Evolutionary conservation across 371 early-diverging fungal species (phyloP), one percentile per base, ranked within the genome.

Genomic region (Haplosporangium sp.): DNA sequence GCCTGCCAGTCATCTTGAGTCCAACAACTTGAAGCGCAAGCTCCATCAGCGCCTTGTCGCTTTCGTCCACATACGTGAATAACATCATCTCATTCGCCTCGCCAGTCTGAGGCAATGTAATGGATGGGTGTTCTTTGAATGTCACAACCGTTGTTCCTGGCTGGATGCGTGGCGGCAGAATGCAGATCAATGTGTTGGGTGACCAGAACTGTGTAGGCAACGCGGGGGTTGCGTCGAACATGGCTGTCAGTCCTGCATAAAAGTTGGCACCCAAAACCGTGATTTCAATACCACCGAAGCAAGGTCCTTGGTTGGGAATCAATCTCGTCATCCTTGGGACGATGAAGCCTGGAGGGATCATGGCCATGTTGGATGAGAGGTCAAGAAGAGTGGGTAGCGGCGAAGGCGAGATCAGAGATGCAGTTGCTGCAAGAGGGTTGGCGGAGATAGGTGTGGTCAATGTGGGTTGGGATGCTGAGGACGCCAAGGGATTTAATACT

Each of bases 1-100:
- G 82, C 66, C 89, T 85, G 40, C 94, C 93, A 0, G 91, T 92
- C 89, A 92, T 93, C 69, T 93, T 87, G 73, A 96, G 76, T 13
- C 95, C 95, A 0, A 95, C 89, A 1, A 95, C 94, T 61, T 95
- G 95, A 43, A 96, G 83, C 2, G 95, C 94, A 48, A 96, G 84
- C 73, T 95, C 95, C 89, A 95, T 91, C 64, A 96, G 71, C 37
- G 94, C 94, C 56, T 93, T 87, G 68, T 96, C 97, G 12, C 93
- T 88, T 64, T 96, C 83, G 40, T 86, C 86, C 21, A 83, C 83
- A 59, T 90, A 90, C 0, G 87, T 89, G 36, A 90, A 90, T 18
- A 90, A 70, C 75, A 84, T 83, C 42, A 89, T 75, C 60, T 87
- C 86, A n/a, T 83, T 81, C 43, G 80, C 81, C 18, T 83, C 85